Evolutionary conservation across 495 filamentous ascomycete genomes (phyloP).

Genomic region (Oidiodendron maius): DNA sequence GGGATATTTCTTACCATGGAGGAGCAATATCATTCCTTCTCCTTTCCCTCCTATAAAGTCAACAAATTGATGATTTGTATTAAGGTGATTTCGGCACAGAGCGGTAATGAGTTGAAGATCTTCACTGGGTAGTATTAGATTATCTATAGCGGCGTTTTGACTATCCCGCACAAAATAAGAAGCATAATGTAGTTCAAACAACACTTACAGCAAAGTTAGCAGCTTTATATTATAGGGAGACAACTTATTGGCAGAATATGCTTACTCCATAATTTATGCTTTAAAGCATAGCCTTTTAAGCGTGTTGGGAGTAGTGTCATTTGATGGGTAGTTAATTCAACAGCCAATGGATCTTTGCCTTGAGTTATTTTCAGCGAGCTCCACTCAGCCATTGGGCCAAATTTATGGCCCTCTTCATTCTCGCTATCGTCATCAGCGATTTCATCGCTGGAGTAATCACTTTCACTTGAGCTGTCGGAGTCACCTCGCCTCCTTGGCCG

Average conservation of each 20-base stretch:
- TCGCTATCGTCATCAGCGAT: neutral
- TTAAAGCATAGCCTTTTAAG: neutral
- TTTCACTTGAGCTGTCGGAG: too few species aligned
- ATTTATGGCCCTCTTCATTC: neutral
- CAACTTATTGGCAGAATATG: neutral
- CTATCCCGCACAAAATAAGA: too few species aligned
- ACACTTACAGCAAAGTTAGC: neutral
- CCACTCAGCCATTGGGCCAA: neutral
- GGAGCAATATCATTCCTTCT: neutral
- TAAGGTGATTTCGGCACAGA: too few species aligned
- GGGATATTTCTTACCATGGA: neutral
- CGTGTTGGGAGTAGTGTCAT: neutral
- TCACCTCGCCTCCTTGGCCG: too few species aligned
- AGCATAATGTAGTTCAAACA: too few species aligned
- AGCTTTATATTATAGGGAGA: neutral
- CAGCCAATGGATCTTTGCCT: neutral
- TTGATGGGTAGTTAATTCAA: neutral
- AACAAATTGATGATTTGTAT: neutral
- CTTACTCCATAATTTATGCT: neutral
- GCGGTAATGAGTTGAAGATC: too few species aligned
- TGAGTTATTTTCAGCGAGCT: neutral
- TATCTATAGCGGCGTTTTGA: too few species aligned
- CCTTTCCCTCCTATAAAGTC: neutral
- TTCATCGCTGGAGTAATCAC: too few species aligned
- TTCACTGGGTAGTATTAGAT: too few species aligned